Percentiles rank a stretch among this genome's conserved stretches.
Evolutionary conservation across 73 alveolate genomes (phyloP).

Genomic region (Paramecium primaurelia): DNA sequence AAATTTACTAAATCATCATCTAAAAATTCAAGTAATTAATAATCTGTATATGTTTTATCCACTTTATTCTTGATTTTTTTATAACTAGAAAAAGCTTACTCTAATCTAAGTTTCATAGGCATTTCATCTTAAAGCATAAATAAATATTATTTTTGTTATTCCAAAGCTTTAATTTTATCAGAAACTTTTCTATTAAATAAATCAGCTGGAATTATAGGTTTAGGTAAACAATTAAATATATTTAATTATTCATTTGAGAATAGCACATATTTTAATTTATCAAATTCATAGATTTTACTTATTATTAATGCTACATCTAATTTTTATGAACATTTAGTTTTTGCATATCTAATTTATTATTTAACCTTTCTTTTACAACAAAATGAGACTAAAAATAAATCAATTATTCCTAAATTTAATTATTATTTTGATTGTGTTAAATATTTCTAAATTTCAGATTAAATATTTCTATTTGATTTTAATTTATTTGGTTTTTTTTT

Average conservation of each 20-base stretch:
- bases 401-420: background rate
- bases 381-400: background rate
- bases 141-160: background rate
- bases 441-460: background rate
- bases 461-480: background rate
- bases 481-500: background rate
- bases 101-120: background rate
- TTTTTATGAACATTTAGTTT: background rate
- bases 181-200: background rate
- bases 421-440: background rate
- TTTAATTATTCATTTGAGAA: background rate
- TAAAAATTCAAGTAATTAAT: background rate
- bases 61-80: background rate
- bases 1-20: background rate
- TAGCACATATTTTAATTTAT: background rate
- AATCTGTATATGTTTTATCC: background rate
- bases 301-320: constrained; percentile 31
- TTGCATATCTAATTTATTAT: constrained; percentile 10
- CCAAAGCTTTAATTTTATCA: background rate
- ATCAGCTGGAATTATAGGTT: constrained; percentile 3
- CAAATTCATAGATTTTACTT: constrained; percentile 38
- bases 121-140: constrained; percentile 12
- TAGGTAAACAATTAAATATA: constrained; percentile 31
- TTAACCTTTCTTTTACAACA: background rate
- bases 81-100: background rate